Base-by-base conservation (phyloP, 2,329 filamentous ascomycete species). In the Metarhizium rileyi region DNA sequence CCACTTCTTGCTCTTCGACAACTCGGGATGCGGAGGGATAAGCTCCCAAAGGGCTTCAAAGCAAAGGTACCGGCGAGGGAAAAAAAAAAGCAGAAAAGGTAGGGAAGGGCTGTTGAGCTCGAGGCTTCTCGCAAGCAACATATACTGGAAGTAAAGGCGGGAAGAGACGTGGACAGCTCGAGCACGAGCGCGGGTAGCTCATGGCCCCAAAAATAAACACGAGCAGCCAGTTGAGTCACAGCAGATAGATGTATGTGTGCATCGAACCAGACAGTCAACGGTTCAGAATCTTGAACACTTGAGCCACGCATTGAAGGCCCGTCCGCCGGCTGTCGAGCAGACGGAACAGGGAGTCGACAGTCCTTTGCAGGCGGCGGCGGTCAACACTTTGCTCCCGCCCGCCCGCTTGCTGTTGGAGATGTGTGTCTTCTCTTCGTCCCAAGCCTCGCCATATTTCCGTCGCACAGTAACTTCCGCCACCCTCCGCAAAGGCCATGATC, bases 301-400 rank as follows among this genome's bases (percentile, higher is more conserved):
- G 8, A 33, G 30, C 10, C 30, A 33, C 9, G 30, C 30, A 33
- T 33, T 14, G 46, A 22, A 25, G 38, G 44, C n/a, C 48, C 30
- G 42, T 36, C 43, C 4, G 38, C 42, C 49, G 27, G 40, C 43
- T 47, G 49, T 47, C 36, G 18, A 44, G 30, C 51, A 41, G 35
- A 14, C 46, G 20, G 25, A 38, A 3, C 14, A 12, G 14, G 48
- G 38, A 25, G 26, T 30, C 30, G 16, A 35, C 51, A 46, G 46
- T 42, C 46, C 36, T 46, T 35, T 28, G 41, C 44, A 46, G 51
- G 44, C 44, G 48, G 44, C 44, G 48, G 18, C 48, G 43, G 35
- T 20, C 14, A 35, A 28, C 33, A 44, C 28, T 45, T n/a, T 12
- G 44, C 25, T 44, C 30, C 20, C 5, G 35, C 42, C 42, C 49